Percentiles rank a stretch among this genome's conserved stretches.
phyloP scores from a whole-genome alignment of 164 flowering plant species.

The Kingdonia uniflora region DNA sequence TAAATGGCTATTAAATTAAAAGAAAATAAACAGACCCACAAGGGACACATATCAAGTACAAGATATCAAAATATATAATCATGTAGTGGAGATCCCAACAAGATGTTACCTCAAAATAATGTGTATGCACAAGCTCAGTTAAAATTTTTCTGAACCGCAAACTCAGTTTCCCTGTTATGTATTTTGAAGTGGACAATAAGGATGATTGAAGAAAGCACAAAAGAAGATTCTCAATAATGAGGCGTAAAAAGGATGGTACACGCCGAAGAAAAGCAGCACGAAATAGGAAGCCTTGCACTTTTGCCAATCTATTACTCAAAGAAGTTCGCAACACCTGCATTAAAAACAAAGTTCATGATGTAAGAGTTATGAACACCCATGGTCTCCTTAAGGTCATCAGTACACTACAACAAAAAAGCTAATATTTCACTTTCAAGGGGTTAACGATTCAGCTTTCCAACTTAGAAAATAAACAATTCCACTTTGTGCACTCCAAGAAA shows the following conservation, averaged over 20 bases:
- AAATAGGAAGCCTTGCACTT: conserved; percentile 96
- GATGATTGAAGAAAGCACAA: conserved; percentile 87
- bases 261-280: conserved; percentile 97
- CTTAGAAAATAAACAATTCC: too few species aligned
- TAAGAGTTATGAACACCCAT: too few species aligned
- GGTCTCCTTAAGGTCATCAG: too few species aligned
- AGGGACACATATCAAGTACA: conserved; percentile 1
- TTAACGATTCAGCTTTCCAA: too few species aligned
- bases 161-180: conserved; percentile 81
- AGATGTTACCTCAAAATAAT: conserved; percentile 89
- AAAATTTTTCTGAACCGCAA: conserved; percentile 79
- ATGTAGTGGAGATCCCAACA: neutral
- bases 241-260: conserved; percentile 67
- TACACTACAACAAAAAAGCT: too few species aligned
- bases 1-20: too few species aligned
- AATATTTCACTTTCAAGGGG: too few species aligned
- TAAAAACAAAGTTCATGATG: too few species aligned
- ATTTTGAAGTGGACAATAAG: conserved; percentile 83
- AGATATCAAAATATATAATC: neutral
- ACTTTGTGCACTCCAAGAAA: too few species aligned
- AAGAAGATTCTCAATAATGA: conserved; percentile 82
- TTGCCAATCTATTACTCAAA: conserved; percentile 91
- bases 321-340: conserved; percentile 82
- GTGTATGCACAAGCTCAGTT: conserved; percentile 74
- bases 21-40: neutral